Evolutionary conservation across 2,329 filamentous ascomycete species (phyloP).

Genomic region (Orbilia javanica): DNA sequence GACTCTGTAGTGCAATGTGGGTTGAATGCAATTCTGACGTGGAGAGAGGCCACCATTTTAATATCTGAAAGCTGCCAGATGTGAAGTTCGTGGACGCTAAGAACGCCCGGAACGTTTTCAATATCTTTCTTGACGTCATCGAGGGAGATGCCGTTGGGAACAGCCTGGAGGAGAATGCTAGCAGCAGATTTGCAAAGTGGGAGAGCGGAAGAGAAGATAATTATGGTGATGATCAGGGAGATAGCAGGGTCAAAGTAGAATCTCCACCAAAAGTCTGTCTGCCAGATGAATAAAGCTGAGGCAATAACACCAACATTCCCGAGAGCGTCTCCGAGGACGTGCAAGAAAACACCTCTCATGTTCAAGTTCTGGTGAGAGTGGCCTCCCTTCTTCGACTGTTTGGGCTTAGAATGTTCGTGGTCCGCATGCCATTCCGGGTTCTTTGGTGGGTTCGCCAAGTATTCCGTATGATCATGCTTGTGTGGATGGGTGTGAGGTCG

Average conservation of each 20-base stretch:
- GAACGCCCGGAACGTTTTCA: constrained; percentile 82
- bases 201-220: constrained; percentile 79
- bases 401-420: constrained; percentile 85
- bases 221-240: constrained; percentile 90
- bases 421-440: constrained; percentile 71
- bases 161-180: constrained; percentile 92
- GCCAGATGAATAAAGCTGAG: constrained; percentile 89
- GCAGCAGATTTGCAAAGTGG: constrained; percentile 83
- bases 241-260: constrained; percentile 92
- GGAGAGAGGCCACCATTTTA: constrained; percentile 91
- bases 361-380: constrained; percentile 91
- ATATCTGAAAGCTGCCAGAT: constrained; percentile 98
- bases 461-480: constrained; percentile 59
- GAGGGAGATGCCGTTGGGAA: constrained; percentile 86
- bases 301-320: constrained; percentile 88
- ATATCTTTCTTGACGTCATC: constrained; percentile 95
- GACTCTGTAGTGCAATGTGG: constrained; percentile 57
- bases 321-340: constrained; percentile 84
- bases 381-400: constrained; percentile 72
- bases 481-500: constrained; percentile 63
- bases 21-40: constrained; percentile 86
- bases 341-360: constrained; percentile 86
- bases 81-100: constrained; percentile 94
- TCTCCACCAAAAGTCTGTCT: constrained; percentile 80
- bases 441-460: constrained; percentile 61